A percentile compares a stretch with the other conserved stretches of the same genome.
Evolutionary conservation across 176 grass and related monocot genomes (phyloP).

Genomic region (Tuctoria greenei): DNA sequence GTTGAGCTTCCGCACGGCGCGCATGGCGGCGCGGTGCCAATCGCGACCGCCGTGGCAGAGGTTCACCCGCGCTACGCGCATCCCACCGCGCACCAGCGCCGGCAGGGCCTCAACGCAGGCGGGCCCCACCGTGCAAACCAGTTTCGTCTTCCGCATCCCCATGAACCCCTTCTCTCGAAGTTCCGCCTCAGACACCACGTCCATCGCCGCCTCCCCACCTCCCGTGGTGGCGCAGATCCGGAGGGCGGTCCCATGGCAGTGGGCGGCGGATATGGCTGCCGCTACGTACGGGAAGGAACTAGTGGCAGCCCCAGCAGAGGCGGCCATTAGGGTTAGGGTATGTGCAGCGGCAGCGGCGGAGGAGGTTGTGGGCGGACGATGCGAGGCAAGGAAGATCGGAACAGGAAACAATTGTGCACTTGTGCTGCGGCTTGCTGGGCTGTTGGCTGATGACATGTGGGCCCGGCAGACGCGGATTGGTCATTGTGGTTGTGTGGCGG

Average conservation of each 20-base stretch:
- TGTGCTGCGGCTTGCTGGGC: background rate
- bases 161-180: conserved; percentile 71
- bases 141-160: conserved; percentile 64
- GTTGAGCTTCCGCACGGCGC: conserved; percentile 54
- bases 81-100: conserved; percentile 60
- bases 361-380: conserved; percentile 31
- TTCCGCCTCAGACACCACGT: conserved; percentile 69
- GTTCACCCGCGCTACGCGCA: conserved; percentile 71
- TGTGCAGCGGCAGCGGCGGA: background rate
- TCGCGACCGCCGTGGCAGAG: conserved; percentile 63
- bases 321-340: conserved; percentile 25
- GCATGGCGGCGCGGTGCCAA: conserved; percentile 55
- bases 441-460: conserved; percentile 22
- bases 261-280: background rate
- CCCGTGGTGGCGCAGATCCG: conserved; percentile 24
- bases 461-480: background rate
- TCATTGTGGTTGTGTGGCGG: background rate
- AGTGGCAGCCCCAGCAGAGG: background rate
- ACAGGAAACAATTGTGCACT: background rate
- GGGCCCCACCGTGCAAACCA: conserved; percentile 68
- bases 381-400: conserved; percentile 25
- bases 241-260: background rate
- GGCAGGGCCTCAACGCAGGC: conserved; percentile 50
- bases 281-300: background rate
- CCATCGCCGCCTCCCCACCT: conserved; percentile 30